phyloP scores from a whole-genome alignment of 2,329 filamentous ascomycete species.

The Aureobasidium sp. region DNA sequence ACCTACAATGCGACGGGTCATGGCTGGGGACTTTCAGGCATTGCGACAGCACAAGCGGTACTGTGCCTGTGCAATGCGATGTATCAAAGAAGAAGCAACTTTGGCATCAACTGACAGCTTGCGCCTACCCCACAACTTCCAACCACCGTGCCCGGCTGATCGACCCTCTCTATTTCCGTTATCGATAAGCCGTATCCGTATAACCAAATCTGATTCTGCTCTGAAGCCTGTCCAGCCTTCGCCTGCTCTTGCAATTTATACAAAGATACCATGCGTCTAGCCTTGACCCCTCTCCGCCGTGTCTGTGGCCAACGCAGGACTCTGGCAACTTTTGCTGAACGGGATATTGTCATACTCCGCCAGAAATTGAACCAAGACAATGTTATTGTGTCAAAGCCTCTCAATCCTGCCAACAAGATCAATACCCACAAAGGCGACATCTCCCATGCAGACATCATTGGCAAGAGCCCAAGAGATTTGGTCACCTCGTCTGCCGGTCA shows the following conservation, averaged over 20 bases:
- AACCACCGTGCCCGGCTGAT: not conserved
- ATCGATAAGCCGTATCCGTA: not conserved
- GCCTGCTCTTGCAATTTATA: not conserved
- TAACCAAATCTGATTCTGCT: not conserved
- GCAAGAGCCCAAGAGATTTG: slow-evolving; percentile 49
- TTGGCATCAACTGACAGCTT: not conserved
- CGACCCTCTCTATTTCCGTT: not conserved
- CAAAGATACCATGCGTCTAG: not conserved
- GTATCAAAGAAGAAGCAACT: not conserved
- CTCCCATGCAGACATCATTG: slow-evolving; percentile 52
- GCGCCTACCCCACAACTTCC: not conserved
- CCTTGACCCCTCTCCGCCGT: not conserved
- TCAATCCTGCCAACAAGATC: slow-evolving; percentile 26
- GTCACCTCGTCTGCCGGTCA: slow-evolving; percentile 42
- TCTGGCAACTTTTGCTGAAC: slow-evolving; percentile 20
- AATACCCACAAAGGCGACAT: slow-evolving; percentile 41
- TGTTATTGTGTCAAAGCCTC: slow-evolving; percentile 29
- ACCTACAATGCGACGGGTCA: slow-evolving; percentile 17
- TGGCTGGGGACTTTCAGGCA: not conserved
- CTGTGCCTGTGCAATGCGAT: not conserved
- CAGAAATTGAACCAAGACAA: slow-evolving; percentile 27
- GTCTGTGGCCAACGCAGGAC: slow-evolving; percentile 1
- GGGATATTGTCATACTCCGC: slow-evolving; percentile 34
- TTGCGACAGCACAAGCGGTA: not conserved
- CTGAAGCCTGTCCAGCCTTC: not conserved